Base-by-base conservation (phyloP, 2,329 filamentous ascomycete genomes). In the Penicillium sp. region DNA sequence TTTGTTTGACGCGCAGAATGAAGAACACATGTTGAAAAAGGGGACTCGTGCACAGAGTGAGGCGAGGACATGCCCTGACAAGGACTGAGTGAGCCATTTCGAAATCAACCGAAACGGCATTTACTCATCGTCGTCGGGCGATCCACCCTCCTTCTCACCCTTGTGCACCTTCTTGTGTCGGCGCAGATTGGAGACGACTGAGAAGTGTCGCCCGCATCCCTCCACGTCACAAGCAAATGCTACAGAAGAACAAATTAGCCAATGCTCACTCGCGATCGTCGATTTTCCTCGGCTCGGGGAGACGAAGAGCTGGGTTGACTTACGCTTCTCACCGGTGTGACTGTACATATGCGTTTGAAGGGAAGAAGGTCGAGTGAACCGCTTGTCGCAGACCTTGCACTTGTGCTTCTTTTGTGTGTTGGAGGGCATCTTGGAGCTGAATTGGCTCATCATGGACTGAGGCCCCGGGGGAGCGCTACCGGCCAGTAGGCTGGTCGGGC, bases 351-450 rank as follows among this genome's bases (percentile, higher is more conserved):
- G 91, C 29, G 91, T 97, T 67, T 96, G 91, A 35, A 97, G 72
- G 11, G 91, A 96, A 66, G 90, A 95, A 1, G 91, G 91, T 46
- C 91, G 82, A 2, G 91, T 96, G 69, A 97, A 97, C 38, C 91
- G 84, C 79, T 97, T 96, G 72, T 96, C 91, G 76, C 91, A 97
- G 51, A 97, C 88, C 74, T 95, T 96, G 81, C 91, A 97, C 77
- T 96, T 96, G 76, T 97, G 93, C 78, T 97, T 97, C 83, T 97
- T 97, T 67, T 96, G 90, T 8, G 91, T 93, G 73, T 89, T 95
- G 13, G 88, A 90, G 0, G 90, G 90, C 45, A 96, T 85, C 73
- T 96, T 96, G 54, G 91, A 96, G 72, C 88, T 96, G 74, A 97
- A 97, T 63, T 95, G 90, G 45, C 89, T 84, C 93, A 98, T 98